Percentiles rank a stretch among this genome's conserved stretches.
These are phyloP conservation scores for Cladosporium austrohemisphaericum DNA, from an alignment of 2,329 filamentous ascomycete species.

Conservation along the genomic window DNA sequence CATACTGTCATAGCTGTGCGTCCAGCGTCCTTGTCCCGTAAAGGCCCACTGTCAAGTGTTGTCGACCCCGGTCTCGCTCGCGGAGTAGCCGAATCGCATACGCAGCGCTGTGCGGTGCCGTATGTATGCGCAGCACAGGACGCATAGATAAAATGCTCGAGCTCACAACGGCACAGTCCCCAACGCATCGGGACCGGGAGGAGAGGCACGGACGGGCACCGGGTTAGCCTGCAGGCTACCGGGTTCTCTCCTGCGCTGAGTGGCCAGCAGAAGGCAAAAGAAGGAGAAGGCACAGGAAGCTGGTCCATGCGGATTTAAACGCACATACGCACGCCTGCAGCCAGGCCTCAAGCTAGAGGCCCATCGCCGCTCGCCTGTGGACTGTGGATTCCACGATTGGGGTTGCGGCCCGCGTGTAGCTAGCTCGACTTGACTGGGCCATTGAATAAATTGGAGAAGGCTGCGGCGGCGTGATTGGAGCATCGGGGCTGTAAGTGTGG, in stretches of 20 bases:
- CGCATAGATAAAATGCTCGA: slow-evolving; percentile 6
- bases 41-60: neutral
- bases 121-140: neutral
- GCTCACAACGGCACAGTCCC: neutral
- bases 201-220: neutral
- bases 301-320: neutral
- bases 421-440: neutral
- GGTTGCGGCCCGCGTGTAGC: neutral
- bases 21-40: neutral
- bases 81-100: neutral
- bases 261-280: neutral
- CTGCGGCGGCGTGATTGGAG: neutral
- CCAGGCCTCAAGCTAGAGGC: slow-evolving; percentile 6
- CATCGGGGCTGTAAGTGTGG: neutral
- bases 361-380: slow-evolving; percentile 4
- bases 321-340: neutral
- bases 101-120: neutral
- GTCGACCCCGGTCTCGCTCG: neutral
- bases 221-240: neutral
- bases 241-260: neutral
- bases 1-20: neutral
- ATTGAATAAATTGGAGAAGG: slow-evolving; percentile 8
- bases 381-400: neutral
- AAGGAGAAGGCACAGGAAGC: neutral
- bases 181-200: slow-evolving; percentile 1